Evolutionary conservation across 2,329 filamentous ascomycete genomes (phyloP), one percentile per base, ranked within the genome.

Genomic region (Ophiocordyceps camponoti-rufipedis): DNA sequence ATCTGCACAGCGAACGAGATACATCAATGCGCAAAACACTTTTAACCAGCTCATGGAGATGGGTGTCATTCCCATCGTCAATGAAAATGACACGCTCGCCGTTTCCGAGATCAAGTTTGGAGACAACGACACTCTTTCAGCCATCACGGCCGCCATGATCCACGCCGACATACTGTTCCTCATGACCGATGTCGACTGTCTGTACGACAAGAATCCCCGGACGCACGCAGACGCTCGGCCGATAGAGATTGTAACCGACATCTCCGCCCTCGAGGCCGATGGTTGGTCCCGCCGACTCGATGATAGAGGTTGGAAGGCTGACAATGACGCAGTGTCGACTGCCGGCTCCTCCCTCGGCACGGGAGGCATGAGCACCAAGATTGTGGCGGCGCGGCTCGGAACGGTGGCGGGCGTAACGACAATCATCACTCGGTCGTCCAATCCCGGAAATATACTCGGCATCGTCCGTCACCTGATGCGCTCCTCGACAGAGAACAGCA

Each of bases 41-140:
- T 85, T 98, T 59, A 75, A 78, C 45, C 86, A 94, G 62, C 72
- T 96, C 42, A 68, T 98, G 16, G 80, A 88, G 55, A 91, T 95
- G 82, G 88, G 88, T 2, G 89, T 96, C 28, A 93, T 98, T 50
- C 91, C 91, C 10, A 95, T 98, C 55, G 91, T 98, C 51, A 98
- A 98, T 57, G 91, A 98, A 65, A 98, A 98, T 62, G 91, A 98
- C 62, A 98, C 91, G 3, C 68, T 98, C 46, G 86, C 88, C 23
- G 91, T 98, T 52, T 85, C 89, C 41, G 91, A 98, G 72, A 98
- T 98, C 67, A 96, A 96, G 69, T 98, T 98, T 58, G 91, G 91
- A 53, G 91, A 98, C 69, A 98, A 98, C 56, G 91, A 98, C 62
- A 98, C 91, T 2, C 71, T 98, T 42, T 94, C 87, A 12, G 91